Conservation (phyloP, 805 yeast species). For the Suhomyces canberraensis region DNA sequence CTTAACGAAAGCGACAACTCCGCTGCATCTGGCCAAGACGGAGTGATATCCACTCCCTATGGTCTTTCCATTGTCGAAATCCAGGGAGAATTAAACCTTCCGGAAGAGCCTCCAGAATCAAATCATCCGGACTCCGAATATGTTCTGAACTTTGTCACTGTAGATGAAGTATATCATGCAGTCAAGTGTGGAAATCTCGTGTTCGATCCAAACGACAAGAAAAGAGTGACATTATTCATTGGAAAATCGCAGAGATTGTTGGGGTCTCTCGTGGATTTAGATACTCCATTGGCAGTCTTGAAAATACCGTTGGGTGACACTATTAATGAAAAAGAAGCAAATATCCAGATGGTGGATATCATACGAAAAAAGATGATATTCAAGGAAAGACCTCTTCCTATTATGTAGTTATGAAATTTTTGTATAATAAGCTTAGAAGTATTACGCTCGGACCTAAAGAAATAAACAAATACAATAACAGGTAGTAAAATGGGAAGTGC, state of each 20-base stretch:
- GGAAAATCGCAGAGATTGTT: constrained; percentile 69
- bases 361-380: constrained; percentile 59
- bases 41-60: constrained; percentile 46
- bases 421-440: too few relatives aligned
- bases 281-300: constrained; percentile 64
- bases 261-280: constrained; percentile 57
- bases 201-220: constrained; percentile 36
- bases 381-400: constrained; percentile 69
- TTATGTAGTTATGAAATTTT: constrained; percentile 62
- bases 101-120: constrained; percentile 32
- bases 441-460: too few relatives aligned
- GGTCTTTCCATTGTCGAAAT: constrained; percentile 67
- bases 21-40: constrained; percentile 5
- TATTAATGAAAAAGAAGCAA: constrained; percentile 8
- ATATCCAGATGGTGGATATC: constrained; percentile 55
- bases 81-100: constrained; percentile 66
- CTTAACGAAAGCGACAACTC: background rate
- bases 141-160: constrained; percentile 30
- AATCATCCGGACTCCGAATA: constrained; percentile 31
- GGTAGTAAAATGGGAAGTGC: too few relatives aligned
- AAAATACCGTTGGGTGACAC: constrained; percentile 34
- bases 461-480: too few relatives aligned
- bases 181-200: constrained; percentile 51
- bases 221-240: constrained; percentile 54
- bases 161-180: constrained; percentile 39